Evolutionary conservation across 1,139 yeast genomes (phyloP).

Genomic region (Candida smagusa): DNA sequence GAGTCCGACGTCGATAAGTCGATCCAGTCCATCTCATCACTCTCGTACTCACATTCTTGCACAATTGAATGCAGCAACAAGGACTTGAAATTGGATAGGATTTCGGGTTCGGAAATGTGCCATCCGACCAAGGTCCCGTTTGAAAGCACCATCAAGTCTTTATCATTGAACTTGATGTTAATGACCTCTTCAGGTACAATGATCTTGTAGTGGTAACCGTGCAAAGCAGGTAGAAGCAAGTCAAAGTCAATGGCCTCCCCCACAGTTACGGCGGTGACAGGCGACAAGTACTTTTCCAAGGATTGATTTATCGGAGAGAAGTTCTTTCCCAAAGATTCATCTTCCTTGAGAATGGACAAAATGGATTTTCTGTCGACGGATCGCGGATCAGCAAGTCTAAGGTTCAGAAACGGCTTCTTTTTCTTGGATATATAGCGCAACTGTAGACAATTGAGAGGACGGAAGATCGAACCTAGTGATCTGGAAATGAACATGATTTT

Average conservation of each 20-base stretch:
- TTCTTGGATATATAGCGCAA: constrained; percentile 7
- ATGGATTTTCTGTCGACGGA: constrained; percentile 22
- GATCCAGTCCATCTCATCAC: constrained; percentile 87
- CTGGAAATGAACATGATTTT: too few relatives aligned
- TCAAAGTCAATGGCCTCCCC: constrained; percentile 66
- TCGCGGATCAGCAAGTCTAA: constrained; percentile 25
- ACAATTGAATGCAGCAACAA: constrained; percentile 28
- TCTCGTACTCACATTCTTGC: constrained; percentile 54
- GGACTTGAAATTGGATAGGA: constrained; percentile 50
- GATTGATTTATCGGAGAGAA: constrained; percentile 1
- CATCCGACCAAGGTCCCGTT: constrained; percentile 53
- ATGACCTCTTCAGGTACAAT: constrained; percentile 75
- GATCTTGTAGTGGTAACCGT: constrained; percentile 33
- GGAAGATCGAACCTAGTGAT: not conserved
- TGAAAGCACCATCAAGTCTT: constrained; percentile 25
- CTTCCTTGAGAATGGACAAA: constrained; percentile 24
- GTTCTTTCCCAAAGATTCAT: too few relatives aligned
- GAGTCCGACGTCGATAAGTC: constrained; percentile 26
- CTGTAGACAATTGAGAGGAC: not conserved
- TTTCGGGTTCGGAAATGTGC: constrained; percentile 61
- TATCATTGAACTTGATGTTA: constrained; percentile 27
- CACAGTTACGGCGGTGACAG: constrained; percentile 60
- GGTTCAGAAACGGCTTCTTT: constrained; percentile 24
- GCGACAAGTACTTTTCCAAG: constrained; percentile 26
- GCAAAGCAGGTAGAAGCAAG: constrained; percentile 30